These are phyloP conservation scores for Penicillium coprophilum DNA, from an alignment of 495 filamentous ascomycete species.

Conservation along the genomic window DNA sequence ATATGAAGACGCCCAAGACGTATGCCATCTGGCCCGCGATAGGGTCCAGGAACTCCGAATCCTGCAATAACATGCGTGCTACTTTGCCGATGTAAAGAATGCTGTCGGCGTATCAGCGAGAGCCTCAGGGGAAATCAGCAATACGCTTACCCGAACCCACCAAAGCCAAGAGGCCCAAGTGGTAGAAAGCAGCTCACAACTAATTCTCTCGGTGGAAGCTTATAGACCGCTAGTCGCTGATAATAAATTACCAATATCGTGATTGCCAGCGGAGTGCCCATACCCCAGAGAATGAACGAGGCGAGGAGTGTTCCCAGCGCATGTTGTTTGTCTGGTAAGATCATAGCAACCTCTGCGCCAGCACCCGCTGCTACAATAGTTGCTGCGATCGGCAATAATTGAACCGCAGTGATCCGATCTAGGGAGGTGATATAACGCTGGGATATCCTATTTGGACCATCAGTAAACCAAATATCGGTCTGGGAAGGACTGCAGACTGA, in stretches of 20 bases:
- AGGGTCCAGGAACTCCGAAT: conserved; percentile 25
- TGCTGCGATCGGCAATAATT: conserved; percentile 48
- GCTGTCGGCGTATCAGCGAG: conserved; percentile 15
- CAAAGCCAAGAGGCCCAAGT: conserved; percentile 48
- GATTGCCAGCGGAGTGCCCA: conserved; percentile 43
- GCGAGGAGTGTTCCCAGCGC: conserved; percentile 43
- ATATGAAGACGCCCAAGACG: conserved; percentile 40
- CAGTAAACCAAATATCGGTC: background rate
- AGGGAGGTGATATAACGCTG: conserved; percentile 41
- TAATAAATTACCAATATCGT: conserved; percentile 49
- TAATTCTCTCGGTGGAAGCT: conserved; percentile 45
- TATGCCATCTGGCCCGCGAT: conserved; percentile 41
- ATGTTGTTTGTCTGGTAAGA: conserved; percentile 25
- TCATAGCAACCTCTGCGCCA: conserved; percentile 40
- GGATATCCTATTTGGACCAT: conserved; percentile 26
- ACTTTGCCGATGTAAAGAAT: conserved; percentile 47
- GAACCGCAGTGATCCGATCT: conserved; percentile 45
- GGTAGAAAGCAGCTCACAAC: conserved; percentile 51
- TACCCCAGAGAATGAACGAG: conserved; percentile 49
- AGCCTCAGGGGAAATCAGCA: background rate
- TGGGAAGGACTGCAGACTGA: conserved; percentile 13
- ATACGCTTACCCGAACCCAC: conserved; percentile 40
- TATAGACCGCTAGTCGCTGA: conserved; percentile 45
- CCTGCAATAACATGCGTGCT: conserved; percentile 32
- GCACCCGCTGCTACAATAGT: conserved; percentile 48